Evolutionary conservation across 2,329 filamentous ascomycete species (phyloP).

Genomic region (Fusarium penzigii): DNA sequence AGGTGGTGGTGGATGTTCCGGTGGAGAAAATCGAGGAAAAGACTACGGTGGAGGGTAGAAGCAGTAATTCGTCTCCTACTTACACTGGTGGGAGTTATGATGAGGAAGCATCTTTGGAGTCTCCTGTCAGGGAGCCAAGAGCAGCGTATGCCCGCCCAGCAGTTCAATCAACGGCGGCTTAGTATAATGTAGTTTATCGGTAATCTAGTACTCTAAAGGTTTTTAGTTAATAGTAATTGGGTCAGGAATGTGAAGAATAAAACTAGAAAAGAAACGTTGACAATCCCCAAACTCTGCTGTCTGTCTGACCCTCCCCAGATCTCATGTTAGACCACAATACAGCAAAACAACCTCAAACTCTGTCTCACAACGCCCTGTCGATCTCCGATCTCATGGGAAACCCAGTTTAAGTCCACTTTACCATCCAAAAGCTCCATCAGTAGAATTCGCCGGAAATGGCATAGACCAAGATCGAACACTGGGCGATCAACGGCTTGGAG

Average conservation of each 20-base stretch:
- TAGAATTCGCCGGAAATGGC: no score
- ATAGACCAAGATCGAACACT: no score
- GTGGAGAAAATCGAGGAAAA: constrained; percentile 9
- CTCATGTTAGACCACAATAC: no score
- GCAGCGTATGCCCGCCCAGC: constrained; percentile 10
- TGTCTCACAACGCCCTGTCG: background rate
- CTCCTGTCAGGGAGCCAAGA: constrained; percentile 1
- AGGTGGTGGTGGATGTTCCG: constrained; percentile 15
- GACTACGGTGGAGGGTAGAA: background rate
- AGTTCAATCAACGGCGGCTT: background rate
- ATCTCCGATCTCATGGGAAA: background rate
- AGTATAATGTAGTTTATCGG: background rate
- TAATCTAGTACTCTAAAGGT: no score
- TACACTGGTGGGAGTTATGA: background rate
- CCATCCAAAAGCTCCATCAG: background rate
- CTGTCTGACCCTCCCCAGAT: no score
- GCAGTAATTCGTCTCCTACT: background rate
- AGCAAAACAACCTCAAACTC: background rate
- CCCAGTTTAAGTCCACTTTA: background rate
- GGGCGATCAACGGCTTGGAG: no score
- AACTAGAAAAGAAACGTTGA: no score
- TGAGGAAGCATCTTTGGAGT: constrained; percentile 1
- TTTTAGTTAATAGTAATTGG: no score
- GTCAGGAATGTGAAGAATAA: no score
- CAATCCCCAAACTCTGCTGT: no score